A percentile compares a stretch with the other conserved stretches of the same genome.
Conservation (phyloP, 768 basidiomycete species). For the Lyophyllum atratum region DNA sequence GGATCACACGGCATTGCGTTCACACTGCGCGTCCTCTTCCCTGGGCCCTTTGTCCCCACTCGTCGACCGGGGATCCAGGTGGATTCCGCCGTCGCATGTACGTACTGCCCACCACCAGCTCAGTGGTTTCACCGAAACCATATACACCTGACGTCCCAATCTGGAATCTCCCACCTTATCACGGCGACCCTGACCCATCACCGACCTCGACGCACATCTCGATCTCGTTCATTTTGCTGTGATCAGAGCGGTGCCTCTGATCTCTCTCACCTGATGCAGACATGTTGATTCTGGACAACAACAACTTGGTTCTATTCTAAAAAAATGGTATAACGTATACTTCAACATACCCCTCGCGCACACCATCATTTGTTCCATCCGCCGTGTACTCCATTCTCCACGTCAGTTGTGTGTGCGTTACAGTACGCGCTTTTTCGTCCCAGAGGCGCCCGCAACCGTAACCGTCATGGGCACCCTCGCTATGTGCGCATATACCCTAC, state of each 20-base stretch:
- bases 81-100: not conserved
- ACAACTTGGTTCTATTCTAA: not conserved
- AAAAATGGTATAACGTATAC: too few species aligned
- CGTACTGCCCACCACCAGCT: not conserved
- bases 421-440: too few species aligned
- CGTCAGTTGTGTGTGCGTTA: too few species aligned
- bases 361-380: too few species aligned
- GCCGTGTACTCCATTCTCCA: too few species aligned
- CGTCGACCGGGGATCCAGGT: not conserved
- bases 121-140: not conserved
- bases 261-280: not conserved
- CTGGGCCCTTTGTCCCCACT: slow-evolving; percentile 2
- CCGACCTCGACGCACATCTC: not conserved
- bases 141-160: not conserved
- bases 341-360: too few species aligned
- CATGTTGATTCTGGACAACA: not conserved
- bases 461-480: too few species aligned
- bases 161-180: slow-evolving; percentile 32
- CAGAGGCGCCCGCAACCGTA: too few species aligned
- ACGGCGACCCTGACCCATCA: slow-evolving; percentile 31
- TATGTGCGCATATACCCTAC: too few species aligned
- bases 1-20: slow-evolving; percentile 25
- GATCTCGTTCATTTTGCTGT: slow-evolving; percentile 1
- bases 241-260: not conserved
- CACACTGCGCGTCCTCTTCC: not conserved